Evolutionary conservation across 495 filamentous ascomycete species (phyloP), one percentile per base, ranked within the genome.

Genomic region (Mycothermus thermophilus): DNA sequence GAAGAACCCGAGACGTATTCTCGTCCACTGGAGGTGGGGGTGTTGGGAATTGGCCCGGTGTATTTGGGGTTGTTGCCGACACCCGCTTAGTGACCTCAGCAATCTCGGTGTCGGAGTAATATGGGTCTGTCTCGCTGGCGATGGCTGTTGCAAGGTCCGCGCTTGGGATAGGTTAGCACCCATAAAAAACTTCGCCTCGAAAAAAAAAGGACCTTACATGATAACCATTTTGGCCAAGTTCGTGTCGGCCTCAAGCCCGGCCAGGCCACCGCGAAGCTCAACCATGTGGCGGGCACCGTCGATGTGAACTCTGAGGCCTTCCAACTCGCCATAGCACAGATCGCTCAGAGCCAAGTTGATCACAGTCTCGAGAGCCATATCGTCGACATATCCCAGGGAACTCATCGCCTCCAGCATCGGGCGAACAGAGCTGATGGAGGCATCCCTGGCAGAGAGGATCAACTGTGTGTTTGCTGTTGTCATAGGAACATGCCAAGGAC

Each of bases 171-270:
- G 25, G 30, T 30, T 30, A 31, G 16, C 3, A 5, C n/a, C 8
- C 0, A 11, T 13, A 1, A n/a, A 22, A 12, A 6, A 25, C 11
- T 11, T 25, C 11, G 22, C 11, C 11, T 6, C 22, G 25, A 28
- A 28, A 10, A 20, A 28, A 30, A 24, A 31, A n/a, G n/a, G n/a
- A n/a, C n/a, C 44, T 35, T 23, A 47, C 44, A 47, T 27, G 9
- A 42, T 24, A 7, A 40, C 39, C 19, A 35, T 36, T 24, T 40
- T 42, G 4, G 32, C 31, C 20, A 47, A 23, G 1, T 9, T 8
- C 6, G 26, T 26, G 18, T 28, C 19, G 12, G 25, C 34, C 0
- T 23, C 42, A 15, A 42, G 12, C 9, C 9, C 17, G 0, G 20
- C 3, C 9, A 47, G 18, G 0, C 39, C 39, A 12, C 44, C 44